A percentile compares a stretch with the other conserved stretches of the same genome.
Conservation (phyloP, 495 filamentous ascomycete genomes). For the Podospora sp. region DNA sequence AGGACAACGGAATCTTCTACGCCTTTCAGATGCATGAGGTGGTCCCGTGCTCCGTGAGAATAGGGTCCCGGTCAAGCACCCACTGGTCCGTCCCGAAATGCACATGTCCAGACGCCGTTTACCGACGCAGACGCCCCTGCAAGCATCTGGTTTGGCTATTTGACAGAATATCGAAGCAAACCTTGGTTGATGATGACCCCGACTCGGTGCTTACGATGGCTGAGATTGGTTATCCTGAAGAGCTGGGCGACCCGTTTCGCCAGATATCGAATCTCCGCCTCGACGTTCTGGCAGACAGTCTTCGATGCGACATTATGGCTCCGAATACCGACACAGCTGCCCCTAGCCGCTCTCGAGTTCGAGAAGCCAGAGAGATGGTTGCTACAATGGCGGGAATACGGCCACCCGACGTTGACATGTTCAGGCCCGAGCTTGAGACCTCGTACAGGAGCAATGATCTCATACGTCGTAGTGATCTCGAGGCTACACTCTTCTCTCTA, state of each 20-base stretch:
- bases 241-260: conserved; percentile 47
- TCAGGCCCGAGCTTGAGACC: conserved; percentile 41
- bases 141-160: conserved; percentile 54
- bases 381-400: conserved; percentile 43
- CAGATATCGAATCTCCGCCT: conserved; percentile 47
- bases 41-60: conserved; percentile 48
- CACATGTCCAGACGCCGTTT: conserved; percentile 41
- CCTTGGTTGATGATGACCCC: conserved; percentile 40
- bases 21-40: conserved; percentile 52
- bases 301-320: conserved; percentile 45
- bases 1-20: conserved; percentile 43
- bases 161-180: conserved; percentile 47
- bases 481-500: conserved; percentile 51
- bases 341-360: conserved; percentile 38
- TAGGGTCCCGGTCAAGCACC: conserved; percentile 38
- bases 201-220: conserved; percentile 39
- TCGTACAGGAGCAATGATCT: conserved; percentile 29
- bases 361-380: conserved; percentile 48
- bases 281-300: conserved; percentile 48
- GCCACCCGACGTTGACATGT: conserved; percentile 37
- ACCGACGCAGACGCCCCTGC: conserved; percentile 38
- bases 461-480: conserved; percentile 45
- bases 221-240: conserved; percentile 41
- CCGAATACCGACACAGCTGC: conserved; percentile 31
- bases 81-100: conserved; percentile 44